Percentiles rank a stretch among this genome's conserved stretches.
These are phyloP conservation scores for Escallonia herrerae DNA, from an alignment of 129 eudicot species.

Conservation along the genomic window DNA sequence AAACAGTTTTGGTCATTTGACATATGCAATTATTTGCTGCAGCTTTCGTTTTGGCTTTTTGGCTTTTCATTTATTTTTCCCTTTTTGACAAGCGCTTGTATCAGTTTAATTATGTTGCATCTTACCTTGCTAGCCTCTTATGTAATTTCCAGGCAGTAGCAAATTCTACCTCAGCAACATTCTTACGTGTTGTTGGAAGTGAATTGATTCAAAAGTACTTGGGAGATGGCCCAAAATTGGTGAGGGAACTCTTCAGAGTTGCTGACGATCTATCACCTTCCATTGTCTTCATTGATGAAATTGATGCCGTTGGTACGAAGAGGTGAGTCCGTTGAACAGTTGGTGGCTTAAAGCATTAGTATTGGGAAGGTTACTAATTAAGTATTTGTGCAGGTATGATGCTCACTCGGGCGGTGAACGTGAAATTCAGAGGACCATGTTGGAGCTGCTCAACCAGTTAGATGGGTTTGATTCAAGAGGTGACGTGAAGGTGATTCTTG, in stretches of 20 bases:
- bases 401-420: constrained; percentile 99
- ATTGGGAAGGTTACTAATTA: constrained; percentile 1
- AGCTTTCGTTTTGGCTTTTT: background rate
- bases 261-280: constrained; percentile 97
- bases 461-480: constrained; percentile 98
- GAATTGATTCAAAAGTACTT: constrained; percentile 91
- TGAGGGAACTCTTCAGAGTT: constrained; percentile 91
- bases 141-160: constrained; percentile 72
- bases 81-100: too few species aligned
- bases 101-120: background rate
- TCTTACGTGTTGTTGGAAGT: constrained; percentile 96
- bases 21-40: background rate
- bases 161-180: constrained; percentile 92
- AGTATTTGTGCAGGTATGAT: constrained; percentile 54
- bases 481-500: constrained; percentile 90
- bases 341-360: background rate
- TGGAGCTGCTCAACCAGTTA: constrained; percentile 88
- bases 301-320: constrained; percentile 92
- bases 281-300: constrained; percentile 94
- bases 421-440: constrained; percentile 95
- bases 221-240: constrained; percentile 96
- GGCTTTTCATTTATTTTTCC: background rate
- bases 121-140: background rate
- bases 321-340: constrained; percentile 32
- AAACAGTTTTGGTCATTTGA: too few species aligned